Evolutionary conservation across 345 rosid species (phyloP).

Genomic region (Corchorus capsularis): DNA sequence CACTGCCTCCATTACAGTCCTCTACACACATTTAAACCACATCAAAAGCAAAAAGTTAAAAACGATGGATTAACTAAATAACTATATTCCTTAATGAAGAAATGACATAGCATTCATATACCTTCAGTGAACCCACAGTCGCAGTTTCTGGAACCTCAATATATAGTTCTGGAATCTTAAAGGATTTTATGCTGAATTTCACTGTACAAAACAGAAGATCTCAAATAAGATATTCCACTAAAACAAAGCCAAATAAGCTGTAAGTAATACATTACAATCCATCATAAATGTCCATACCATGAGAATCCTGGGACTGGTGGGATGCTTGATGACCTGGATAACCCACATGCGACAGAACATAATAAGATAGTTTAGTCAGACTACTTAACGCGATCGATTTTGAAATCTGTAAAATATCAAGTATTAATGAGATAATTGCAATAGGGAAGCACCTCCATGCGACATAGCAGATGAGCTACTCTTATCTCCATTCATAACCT

Average conservation of each 20-base stretch:
- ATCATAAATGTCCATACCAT: constrained; percentile 50
- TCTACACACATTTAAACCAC: constrained; percentile 39
- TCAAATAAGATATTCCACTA: constrained; percentile 30
- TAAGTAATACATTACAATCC: constrained; percentile 16
- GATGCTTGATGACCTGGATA: constrained; percentile 48
- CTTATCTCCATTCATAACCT: constrained; percentile 38
- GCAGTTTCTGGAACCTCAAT: constrained; percentile 86
- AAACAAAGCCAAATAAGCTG: constrained; percentile 15
- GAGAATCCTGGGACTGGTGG: constrained; percentile 58
- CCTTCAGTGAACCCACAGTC: constrained; percentile 79
- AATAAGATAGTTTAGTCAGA: constrained; percentile 30
- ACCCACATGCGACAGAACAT: constrained; percentile 47
- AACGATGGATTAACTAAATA: not conserved
- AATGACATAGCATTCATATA: constrained; percentile 26
- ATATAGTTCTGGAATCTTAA: constrained; percentile 84
- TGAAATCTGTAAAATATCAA: constrained; percentile 17
- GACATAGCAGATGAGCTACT: constrained; percentile 29
- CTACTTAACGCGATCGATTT: not conserved
- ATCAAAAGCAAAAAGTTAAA: constrained; percentile 15
- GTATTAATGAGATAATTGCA: constrained; percentile 13
- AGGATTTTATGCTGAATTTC: constrained; percentile 85
- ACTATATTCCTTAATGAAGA: not conserved
- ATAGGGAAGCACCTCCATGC: constrained; percentile 45
- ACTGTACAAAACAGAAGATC: constrained; percentile 55
- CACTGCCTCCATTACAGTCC: constrained; percentile 79